Evolutionary conservation across 208 protist species (phyloP).

Genomic region (Paratrypanosoma confusum): DNA sequence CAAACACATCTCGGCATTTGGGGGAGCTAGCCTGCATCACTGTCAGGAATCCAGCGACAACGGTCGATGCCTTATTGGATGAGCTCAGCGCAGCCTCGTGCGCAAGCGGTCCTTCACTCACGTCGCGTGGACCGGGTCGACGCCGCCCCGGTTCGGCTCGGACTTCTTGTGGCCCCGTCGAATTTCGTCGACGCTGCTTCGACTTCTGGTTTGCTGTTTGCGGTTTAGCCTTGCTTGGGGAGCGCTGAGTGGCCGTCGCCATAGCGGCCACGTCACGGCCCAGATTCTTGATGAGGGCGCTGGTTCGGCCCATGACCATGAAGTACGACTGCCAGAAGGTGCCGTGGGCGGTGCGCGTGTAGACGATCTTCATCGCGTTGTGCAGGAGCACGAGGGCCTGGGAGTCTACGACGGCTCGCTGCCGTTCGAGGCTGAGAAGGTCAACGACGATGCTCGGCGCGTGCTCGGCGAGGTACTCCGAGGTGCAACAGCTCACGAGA

Average conservation of each 20-base stretch:
- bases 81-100: background rate
- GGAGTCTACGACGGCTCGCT: slow-evolving; percentile 8
- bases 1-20: slow-evolving; percentile 70
- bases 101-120: background rate
- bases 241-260: background rate
- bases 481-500: slow-evolving; percentile 40
- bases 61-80: slow-evolving; percentile 6
- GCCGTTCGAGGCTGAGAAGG: slow-evolving; percentile 45
- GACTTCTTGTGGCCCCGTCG: no score
- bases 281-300: slow-evolving; percentile 23
- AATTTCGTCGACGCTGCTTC: no score
- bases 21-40: slow-evolving; percentile 57
- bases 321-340: slow-evolving; percentile 64
- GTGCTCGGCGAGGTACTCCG: slow-evolving; percentile 56
- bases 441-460: slow-evolving; percentile 60
- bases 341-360: slow-evolving; percentile 17
- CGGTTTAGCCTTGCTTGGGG: no score
- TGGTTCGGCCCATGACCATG: slow-evolving; percentile 37
- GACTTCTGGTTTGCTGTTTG: no score
- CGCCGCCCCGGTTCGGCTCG: no score
- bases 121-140: no score
- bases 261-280: background rate
- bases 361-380: slow-evolving; percentile 23
- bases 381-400: slow-evolving; percentile 16
- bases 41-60: slow-evolving; percentile 43